A percentile compares a stretch with the other conserved stretches of the same genome.
Conservation (phyloP, 108 stramenopile species). For the Cyclotella sp. region DNA sequence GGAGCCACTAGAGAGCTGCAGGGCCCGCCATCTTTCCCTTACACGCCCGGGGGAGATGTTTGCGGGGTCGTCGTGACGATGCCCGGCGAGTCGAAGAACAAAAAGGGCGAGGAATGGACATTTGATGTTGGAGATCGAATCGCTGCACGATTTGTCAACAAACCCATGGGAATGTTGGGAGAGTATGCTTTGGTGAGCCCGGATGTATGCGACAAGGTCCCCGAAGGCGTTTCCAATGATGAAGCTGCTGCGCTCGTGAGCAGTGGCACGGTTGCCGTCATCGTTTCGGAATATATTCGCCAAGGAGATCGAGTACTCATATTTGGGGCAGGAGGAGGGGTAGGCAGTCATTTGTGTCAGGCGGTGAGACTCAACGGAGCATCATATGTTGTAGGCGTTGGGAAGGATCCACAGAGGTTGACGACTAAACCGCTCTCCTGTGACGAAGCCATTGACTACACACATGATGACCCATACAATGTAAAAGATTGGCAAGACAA, state of each 20-base stretch:
- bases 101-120: conserved; percentile 2
- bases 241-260: conserved; percentile 63
- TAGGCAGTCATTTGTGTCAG: conserved; percentile 64
- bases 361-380: conserved; percentile 47
- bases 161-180: conserved; percentile 63
- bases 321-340: conserved; percentile 70
- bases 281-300: conserved; percentile 52
- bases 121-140: conserved; percentile 66
- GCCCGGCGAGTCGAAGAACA: conserved; percentile 33
- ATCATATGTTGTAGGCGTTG: conserved; percentile 57
- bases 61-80: conserved; percentile 65
- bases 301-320: conserved; percentile 63
- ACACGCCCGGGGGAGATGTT: conserved; percentile 72
- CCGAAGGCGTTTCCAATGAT: conserved; percentile 45
- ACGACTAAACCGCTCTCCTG: conserved; percentile 51
- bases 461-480: conserved; percentile 47
- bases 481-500: conserved; percentile 52
- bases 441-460: conserved; percentile 63
- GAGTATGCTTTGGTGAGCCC: conserved; percentile 62
- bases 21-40: conserved; percentile 72
- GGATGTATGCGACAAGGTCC: conserved; percentile 57
- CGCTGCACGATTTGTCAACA: conserved; percentile 57
- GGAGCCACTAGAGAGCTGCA: conserved; percentile 66
- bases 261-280: conserved; percentile 50
- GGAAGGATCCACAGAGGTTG: conserved; percentile 47